Conservation (phyloP, 257 asterid genomes). For the Jasminum sambac region DNA sequence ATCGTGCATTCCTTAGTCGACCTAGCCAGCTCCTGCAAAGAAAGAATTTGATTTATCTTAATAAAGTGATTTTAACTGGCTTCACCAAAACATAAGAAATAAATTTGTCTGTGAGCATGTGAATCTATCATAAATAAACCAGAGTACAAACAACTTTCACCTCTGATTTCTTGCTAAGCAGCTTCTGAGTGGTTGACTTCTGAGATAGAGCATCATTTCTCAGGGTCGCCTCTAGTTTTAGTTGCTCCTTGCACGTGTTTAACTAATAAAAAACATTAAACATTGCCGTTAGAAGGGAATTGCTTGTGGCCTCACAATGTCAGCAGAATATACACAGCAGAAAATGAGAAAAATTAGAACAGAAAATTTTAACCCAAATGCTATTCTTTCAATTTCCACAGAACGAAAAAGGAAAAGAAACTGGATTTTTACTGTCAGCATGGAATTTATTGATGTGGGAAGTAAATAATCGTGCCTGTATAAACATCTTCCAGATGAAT, state of each 20-base stretch:
- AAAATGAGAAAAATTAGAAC: slow-evolving; percentile 2
- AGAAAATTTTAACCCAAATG: background rate
- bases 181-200: slow-evolving; percentile 45
- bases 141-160: slow-evolving; percentile 37
- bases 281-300: slow-evolving; percentile 15
- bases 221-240: slow-evolving; percentile 54
- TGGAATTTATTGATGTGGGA: background rate
- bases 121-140: slow-evolving; percentile 10
- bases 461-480: background rate
- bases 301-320: background rate
- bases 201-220: slow-evolving; percentile 62
- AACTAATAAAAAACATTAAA: slow-evolving; percentile 49
- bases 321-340: slow-evolving; percentile 12
- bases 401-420: background rate
- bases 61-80: background rate
- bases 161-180: slow-evolving; percentile 66
- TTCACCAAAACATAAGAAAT: slow-evolving; percentile 8
- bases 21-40: slow-evolving; percentile 64
- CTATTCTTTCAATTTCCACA: background rate
- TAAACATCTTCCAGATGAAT: background rate
- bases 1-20: slow-evolving; percentile 58
- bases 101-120: background rate
- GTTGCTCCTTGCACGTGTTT: slow-evolving; percentile 48
- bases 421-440: background rate
- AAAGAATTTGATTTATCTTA: slow-evolving; percentile 27